These are phyloP conservation scores for Neofusicoccum kwambonambiense DNA, from an alignment of 2,329 filamentous ascomycete species.

Conservation along the genomic window DNA sequence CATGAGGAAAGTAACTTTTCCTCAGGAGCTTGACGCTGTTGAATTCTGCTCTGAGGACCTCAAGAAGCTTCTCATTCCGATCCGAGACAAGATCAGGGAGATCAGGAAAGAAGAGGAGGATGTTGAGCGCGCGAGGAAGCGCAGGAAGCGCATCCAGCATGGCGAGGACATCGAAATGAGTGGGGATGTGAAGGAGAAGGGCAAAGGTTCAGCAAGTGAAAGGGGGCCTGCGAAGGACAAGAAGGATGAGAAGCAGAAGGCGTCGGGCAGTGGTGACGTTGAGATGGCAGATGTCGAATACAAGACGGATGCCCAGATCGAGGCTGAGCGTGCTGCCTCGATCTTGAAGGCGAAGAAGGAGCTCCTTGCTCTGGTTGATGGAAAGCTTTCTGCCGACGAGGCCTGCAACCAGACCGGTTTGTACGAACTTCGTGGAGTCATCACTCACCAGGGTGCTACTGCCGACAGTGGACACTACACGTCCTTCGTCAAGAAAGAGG, in stretches of 20 bases:
- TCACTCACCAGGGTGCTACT: constrained; percentile 94
- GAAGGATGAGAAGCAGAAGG: constrained; percentile 45
- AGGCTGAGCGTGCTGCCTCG: constrained; percentile 75
- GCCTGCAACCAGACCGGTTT: constrained; percentile 90
- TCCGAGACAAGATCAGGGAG: constrained; percentile 95
- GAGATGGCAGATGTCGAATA: constrained; percentile 71
- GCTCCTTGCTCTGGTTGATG: constrained; percentile 73
- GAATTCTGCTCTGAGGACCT: constrained; percentile 95
- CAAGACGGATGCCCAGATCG: constrained; percentile 93
- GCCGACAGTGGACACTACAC: constrained; percentile 99
- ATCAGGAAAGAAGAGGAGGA: constrained; percentile 94
- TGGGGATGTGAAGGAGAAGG: constrained; percentile 44
- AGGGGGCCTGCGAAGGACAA: constrained; percentile 41
- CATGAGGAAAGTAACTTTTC: constrained; percentile 97
- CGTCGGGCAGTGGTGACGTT: constrained; percentile 62
- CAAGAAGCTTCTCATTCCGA: constrained; percentile 76
- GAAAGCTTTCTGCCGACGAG: constrained; percentile 71
- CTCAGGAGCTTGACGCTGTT: constrained; percentile 84
- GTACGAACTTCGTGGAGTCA: constrained; percentile 89
- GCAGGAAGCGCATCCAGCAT: constrained; percentile 71
- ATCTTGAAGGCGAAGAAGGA: constrained; percentile 85
- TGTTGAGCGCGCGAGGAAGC: constrained; percentile 85
- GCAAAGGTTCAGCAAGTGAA: constrained; percentile 44
- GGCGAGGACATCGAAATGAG: constrained; percentile 40
- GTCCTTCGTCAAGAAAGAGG: constrained; percentile 92